phyloP scores from a whole-genome alignment of 2,329 filamentous ascomycete species.

The Grosmannia clavigera region DNA sequence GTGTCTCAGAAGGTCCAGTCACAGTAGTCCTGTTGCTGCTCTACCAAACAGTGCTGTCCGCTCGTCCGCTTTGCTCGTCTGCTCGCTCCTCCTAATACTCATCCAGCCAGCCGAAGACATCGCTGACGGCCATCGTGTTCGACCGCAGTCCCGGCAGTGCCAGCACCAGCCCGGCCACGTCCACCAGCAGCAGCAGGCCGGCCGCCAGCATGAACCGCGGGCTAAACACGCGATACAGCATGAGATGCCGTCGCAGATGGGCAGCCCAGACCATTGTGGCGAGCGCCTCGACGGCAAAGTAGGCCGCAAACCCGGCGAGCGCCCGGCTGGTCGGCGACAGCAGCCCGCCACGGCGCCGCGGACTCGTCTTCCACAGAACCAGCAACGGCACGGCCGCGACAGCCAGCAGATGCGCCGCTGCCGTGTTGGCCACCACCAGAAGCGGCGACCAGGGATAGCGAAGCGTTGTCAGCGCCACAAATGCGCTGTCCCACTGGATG shows the following conservation, averaged over 20 bases:
- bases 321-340: slow-evolving; percentile 60
- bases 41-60: not conserved
- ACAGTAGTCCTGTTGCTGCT: no score
- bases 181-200: slow-evolving; percentile 59
- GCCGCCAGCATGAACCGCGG: slow-evolving; percentile 82
- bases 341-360: slow-evolving; percentile 56
- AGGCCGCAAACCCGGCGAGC: slow-evolving; percentile 63
- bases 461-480: slow-evolving; percentile 73
- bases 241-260: slow-evolving; percentile 77
- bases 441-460: slow-evolving; percentile 84
- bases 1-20: no score
- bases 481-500: slow-evolving; percentile 94
- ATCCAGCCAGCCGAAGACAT: slow-evolving; percentile 68
- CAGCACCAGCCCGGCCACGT: slow-evolving; percentile 59
- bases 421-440: slow-evolving; percentile 73
- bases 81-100: slow-evolving; percentile 4
- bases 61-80: not conserved
- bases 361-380: slow-evolving; percentile 78
- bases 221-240: slow-evolving; percentile 91
- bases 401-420: slow-evolving; percentile 77
- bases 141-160: slow-evolving; percentile 62
- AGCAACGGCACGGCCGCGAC: slow-evolving; percentile 68
- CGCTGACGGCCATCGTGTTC: slow-evolving; percentile 66
- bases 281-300: slow-evolving; percentile 71
- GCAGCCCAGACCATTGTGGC: slow-evolving; percentile 88